These are phyloP conservation scores for Beauveria rudraprayagi DNA, from an alignment of 2,329 filamentous ascomycete genomes.

Conservation along the genomic window DNA sequence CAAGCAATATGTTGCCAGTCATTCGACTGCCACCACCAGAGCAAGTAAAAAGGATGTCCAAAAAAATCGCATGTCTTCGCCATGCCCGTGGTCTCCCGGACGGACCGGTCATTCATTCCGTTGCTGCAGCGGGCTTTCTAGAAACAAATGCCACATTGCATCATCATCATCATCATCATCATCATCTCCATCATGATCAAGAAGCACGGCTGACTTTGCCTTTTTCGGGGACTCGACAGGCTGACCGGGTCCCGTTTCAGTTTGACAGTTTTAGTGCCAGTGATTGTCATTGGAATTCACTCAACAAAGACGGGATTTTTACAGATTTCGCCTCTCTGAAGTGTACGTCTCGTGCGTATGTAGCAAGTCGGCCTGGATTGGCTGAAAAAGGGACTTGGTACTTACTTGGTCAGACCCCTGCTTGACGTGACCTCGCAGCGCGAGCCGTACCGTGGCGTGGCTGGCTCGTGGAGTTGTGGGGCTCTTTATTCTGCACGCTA, in stretches of 20 bases:
- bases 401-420: neutral
- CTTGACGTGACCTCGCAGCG: neutral
- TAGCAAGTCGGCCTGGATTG: too few species aligned
- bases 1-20: constrained; percentile 2
- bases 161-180: neutral
- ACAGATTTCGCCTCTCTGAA: neutral
- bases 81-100: neutral
- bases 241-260: too few species aligned
- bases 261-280: neutral
- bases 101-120: constrained; percentile 9
- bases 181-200: too few species aligned
- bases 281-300: neutral
- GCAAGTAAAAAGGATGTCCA: neutral
- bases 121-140: neutral
- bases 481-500: neutral
- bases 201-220: neutral
- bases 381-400: too few species aligned
- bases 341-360: neutral
- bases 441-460: constrained; percentile 10
- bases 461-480: constrained; percentile 3
- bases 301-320: neutral
- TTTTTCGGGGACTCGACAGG: too few species aligned
- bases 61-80: neutral
- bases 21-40: neutral
- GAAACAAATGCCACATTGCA: constrained; percentile 6